Evolutionary conservation across 345 rosid species (phyloP), one percentile per base, ranked within the genome.

Genomic region (Brassica carinata): DNA sequence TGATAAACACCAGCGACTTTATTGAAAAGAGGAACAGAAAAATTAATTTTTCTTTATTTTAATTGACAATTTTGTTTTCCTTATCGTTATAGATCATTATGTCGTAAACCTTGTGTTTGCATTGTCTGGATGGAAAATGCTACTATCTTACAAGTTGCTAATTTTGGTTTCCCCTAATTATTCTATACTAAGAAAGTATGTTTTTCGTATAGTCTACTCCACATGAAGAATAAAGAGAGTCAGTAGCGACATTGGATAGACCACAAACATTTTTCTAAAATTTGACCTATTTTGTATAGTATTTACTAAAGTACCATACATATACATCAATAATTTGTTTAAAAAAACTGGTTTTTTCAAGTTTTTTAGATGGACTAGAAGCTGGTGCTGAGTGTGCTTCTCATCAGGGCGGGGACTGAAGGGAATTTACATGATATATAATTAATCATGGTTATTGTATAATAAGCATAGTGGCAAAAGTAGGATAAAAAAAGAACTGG

Each of bases 381-480:
- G n/a, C n/a, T n/a, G n/a, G n/a, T n/a, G n/a, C n/a, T n/a, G n/a
- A n/a, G n/a, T n/a, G n/a, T n/a, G n/a, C n/a, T n/a, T n/a, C n/a
- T n/a, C n/a, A n/a, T n/a, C n/a, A n/a, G n/a, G n/a, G n/a, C n/a
- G n/a, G n/a, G n/a, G n/a, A n/a, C n/a, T n/a, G n/a, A n/a, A 72
- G 6, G 11, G 14, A 11, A 53, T 15, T 6, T 3, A 27, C 11
- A 43, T 62, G 6, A 33, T 10, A 10, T 29, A 13, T 62, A 27
- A 69, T 31, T 69, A 78, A 51, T 64, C 2, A 53, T 36, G 8
- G 27, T 26, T 55, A 55, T 23, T 34, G 36, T 67, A 38, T 36
- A 55, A 66, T 57, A 73, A 73, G 23, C 77, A 38, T 73, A 72
- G 73, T 67, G 62, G 74, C 53, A 2, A 72, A 71, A 65, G 67